Evolutionary conservation across 495 filamentous ascomycete species (phyloP).

Genomic region (Hypoxylon rickii): DNA sequence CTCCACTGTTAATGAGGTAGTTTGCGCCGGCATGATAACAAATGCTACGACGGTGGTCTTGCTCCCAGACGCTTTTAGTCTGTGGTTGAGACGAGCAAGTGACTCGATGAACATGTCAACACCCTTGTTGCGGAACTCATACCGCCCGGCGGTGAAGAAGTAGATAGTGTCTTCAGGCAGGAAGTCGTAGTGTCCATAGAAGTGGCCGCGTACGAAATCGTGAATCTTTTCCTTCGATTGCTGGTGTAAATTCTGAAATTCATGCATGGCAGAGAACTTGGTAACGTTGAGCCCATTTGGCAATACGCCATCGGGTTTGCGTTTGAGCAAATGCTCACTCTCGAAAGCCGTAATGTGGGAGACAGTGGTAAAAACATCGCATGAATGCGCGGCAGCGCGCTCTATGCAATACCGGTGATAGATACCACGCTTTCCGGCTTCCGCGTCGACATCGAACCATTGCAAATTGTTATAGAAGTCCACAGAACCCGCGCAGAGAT

Average conservation of each 20-base stretch:
- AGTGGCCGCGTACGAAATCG: slow-evolving; percentile 97
- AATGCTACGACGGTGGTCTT: slow-evolving; percentile 98
- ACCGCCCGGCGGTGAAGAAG: slow-evolving; percentile 94
- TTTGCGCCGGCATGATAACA: slow-evolving; percentile 98
- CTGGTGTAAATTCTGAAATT: slow-evolving; percentile 98
- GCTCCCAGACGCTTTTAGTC: slow-evolving; percentile 80
- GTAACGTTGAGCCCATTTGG: slow-evolving; percentile 98
- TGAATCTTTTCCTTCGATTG: slow-evolving; percentile 96
- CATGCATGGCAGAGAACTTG: slow-evolving; percentile 97
- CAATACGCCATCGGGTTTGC: slow-evolving; percentile 94
- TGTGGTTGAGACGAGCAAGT: slow-evolving; percentile 90
- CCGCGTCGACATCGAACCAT: slow-evolving; percentile 93
- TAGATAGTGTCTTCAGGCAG: slow-evolving; percentile 97
- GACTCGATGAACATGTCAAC: slow-evolving; percentile 99
- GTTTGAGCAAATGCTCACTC: slow-evolving; percentile 94
- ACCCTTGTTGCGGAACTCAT: slow-evolving; percentile 97
- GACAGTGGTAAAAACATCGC: slow-evolving; percentile 97
- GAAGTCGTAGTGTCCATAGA: slow-evolving; percentile 98
- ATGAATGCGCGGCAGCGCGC: slow-evolving; percentile 84
- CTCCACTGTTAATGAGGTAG: slow-evolving; percentile 94
- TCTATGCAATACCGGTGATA: slow-evolving; percentile 99
- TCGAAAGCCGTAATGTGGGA: slow-evolving; percentile 99
- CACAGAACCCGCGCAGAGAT: slow-evolving; percentile 94
- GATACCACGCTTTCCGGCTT: slow-evolving; percentile 96
- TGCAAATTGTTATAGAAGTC: slow-evolving; percentile 99